A percentile compares a stretch with the other conserved stretches of the same genome.
These are phyloP conservation scores for Desmodesmus armatus DNA, from an alignment of 139 green algal genomes.

Conservation along the genomic window DNA sequence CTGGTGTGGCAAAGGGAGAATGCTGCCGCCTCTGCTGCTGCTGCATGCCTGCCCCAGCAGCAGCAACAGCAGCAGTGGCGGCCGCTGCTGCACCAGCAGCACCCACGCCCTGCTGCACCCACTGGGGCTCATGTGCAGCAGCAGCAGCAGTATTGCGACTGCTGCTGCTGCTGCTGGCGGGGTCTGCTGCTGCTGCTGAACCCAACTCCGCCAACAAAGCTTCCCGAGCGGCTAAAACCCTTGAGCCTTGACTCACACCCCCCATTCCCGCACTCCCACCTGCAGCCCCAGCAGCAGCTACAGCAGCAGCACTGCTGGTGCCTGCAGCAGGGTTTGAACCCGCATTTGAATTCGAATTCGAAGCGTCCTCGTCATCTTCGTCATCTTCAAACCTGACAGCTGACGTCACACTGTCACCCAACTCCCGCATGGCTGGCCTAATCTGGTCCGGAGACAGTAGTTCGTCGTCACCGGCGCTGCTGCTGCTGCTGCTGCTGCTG, in stretches of 20 bases:
- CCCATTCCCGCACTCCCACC: neutral
- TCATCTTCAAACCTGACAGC: conserved; percentile 29
- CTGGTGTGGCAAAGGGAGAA: neutral
- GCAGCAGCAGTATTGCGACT: neutral
- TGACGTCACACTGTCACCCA: conserved; percentile 27
- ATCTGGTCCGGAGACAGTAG: conserved; percentile 26
- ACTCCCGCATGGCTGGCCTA: conserved; percentile 16
- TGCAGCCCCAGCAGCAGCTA: neutral
- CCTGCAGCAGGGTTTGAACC: neutral
- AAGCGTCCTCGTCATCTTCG: conserved; percentile 1
- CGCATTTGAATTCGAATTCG: neutral
- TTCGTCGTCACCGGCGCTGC: neutral
- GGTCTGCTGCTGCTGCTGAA: neutral
- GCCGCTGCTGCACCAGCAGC: neutral
- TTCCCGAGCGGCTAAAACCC: conserved; percentile 1
- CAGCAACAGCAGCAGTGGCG: neutral
- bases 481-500: neutral
- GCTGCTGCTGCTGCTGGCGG: neutral
- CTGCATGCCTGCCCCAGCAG: neutral
- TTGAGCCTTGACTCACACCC: neutral
- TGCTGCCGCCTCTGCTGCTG: neutral
- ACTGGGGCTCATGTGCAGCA: neutral
- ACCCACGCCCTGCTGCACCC: neutral
- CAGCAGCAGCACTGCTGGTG: neutral
- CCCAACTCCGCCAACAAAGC: neutral